Percentiles rank a stretch among this genome's conserved stretches.
phyloP scores from a whole-genome alignment of 129 eudicot species.

The Helianthus tuberosus region DNA sequence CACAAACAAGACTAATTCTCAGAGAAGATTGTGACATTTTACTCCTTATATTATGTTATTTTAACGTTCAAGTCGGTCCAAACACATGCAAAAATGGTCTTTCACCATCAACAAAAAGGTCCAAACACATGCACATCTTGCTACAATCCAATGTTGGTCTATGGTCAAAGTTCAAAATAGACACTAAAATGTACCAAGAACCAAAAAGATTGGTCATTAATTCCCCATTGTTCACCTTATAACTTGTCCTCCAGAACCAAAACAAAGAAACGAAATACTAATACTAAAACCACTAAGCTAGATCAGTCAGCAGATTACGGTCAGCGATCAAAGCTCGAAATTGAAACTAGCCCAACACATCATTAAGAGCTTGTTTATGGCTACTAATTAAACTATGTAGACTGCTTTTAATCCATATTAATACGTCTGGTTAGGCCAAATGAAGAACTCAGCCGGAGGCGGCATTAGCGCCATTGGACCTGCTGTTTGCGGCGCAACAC shows the following conservation, averaged over 20 bases:
- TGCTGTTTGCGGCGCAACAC: constrained; percentile 41
- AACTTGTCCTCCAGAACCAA: constrained; percentile 24
- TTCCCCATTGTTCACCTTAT: constrained; percentile 20
- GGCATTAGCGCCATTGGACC: constrained; percentile 52
- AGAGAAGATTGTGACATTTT: too few species aligned
- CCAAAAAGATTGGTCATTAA: constrained; percentile 20
- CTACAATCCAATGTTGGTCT: too few species aligned
- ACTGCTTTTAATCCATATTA: constrained; percentile 24
- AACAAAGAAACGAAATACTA: constrained; percentile 18
- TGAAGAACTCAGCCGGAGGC: constrained; percentile 66
- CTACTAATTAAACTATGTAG: constrained; percentile 2
- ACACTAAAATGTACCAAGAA: not conserved
- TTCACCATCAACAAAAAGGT: too few species aligned
- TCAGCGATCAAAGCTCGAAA: constrained; percentile 28
- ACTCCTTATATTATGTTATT: too few species aligned
- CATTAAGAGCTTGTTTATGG: constrained; percentile 1
- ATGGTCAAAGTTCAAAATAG: not conserved
- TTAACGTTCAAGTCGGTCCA: too few species aligned
- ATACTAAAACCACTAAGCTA: constrained; percentile 21
- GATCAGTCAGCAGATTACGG: constrained; percentile 42
- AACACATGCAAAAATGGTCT: too few species aligned
- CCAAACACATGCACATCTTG: too few species aligned
- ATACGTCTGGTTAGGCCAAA: constrained; percentile 87
- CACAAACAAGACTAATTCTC: too few species aligned
- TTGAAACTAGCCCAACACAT: constrained; percentile 24